Base-by-base conservation (phyloP, 257 asterid genomes). In the Solanum medicagineum region DNA sequence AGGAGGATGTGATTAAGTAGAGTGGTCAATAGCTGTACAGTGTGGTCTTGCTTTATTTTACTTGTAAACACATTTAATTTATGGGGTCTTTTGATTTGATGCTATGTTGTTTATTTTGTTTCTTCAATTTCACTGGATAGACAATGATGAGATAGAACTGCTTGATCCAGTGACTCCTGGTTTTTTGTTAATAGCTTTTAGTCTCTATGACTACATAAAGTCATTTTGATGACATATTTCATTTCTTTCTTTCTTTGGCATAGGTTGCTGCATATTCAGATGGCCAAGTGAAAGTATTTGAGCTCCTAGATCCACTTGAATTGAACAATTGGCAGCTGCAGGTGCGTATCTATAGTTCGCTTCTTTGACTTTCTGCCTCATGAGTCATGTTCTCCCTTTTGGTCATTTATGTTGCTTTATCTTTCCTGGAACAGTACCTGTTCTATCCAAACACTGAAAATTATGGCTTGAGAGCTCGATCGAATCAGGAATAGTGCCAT, bases 321-420 rank as follows among this genome's bases (percentile, higher is more conserved):
- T 87, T 96, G 91, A 95, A 87, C 89, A 94, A 90, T 81, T 96
- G 99, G 98, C 99, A 96, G 87, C 97, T 96, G 89, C 99, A 96
- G 99, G 99, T 95, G 84, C 68, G 81, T 49, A 49, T 75, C 40
- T 49, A 75, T 60, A 47, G 20, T 74, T 42, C 8, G 42, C n/a
- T 44, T 45, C 57, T 73, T 73, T 45, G 22, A 49, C 44, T 47
- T 75, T 75, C 81, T 45, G 60, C 81, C 15, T 47, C 60, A 14
- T 14, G 60, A 75, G 60, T 40, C 44, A 13, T 49, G 60, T 75
- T 47, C 57, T 71, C 44, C 32, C 1, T 20, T 73, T 47, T 22
- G 44, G 8, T 51, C 63, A 51, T 77, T 32, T 49, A 51, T 77
- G 7, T 14, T 8, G 6, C 2, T 51, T 45, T 51, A 14, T 26